A percentile compares a stretch with the other conserved stretches of the same genome.
These are phyloP conservation scores for Sarcodon sp. DNA, from an alignment of 768 basidiomycete species.

Conservation along the genomic window DNA sequence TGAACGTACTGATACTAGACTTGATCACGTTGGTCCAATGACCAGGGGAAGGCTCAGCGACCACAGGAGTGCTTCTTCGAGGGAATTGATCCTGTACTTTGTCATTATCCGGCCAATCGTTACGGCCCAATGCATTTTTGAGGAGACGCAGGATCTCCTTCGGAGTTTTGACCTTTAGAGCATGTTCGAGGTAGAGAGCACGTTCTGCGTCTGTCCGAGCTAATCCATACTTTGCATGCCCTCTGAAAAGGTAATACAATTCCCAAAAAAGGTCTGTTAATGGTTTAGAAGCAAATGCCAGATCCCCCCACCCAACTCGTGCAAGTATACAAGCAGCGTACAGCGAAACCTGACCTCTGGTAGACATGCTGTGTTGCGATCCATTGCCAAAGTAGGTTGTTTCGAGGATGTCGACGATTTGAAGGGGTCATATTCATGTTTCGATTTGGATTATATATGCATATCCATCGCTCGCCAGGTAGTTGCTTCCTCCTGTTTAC, in stretches of 20 bases:
- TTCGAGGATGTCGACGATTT: too few species aligned
- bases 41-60: too few species aligned
- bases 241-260: background rate
- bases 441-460: too few species aligned
- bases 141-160: background rate
- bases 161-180: background rate
- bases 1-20: too few species aligned
- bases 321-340: constrained; percentile 5
- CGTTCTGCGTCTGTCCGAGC: background rate
- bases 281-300: background rate
- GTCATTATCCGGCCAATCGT: background rate
- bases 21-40: too few species aligned
- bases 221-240: background rate
- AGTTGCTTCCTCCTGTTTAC: background rate
- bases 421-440: too few species aligned
- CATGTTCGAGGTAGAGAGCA: background rate
- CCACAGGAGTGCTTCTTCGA: constrained; percentile 1
- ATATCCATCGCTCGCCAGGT: too few species aligned
- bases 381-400: too few species aligned
- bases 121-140: background rate
- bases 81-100: background rate
- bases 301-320: background rate
- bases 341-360: constrained; percentile 9
- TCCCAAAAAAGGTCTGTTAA: background rate
- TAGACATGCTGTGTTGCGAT: too few species aligned